phyloP scores from a whole-genome alignment of 2,329 filamentous ascomycete species.

The Microcyclosporella mali region DNA sequence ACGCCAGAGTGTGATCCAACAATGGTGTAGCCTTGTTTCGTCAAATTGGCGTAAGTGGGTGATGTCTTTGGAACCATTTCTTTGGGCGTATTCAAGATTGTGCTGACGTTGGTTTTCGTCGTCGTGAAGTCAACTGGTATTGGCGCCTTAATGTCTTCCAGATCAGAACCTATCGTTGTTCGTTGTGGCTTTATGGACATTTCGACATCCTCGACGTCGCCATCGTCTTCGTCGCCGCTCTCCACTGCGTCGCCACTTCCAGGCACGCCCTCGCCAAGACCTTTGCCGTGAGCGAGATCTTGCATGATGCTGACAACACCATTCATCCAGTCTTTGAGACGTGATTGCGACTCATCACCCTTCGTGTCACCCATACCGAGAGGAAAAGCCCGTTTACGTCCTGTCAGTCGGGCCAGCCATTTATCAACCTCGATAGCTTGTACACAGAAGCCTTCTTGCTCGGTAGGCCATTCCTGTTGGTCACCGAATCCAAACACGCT shows the following conservation, averaged over 20 bases:
- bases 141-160: slow-evolving; percentile 67
- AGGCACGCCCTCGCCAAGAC: slow-evolving; percentile 59
- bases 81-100: slow-evolving; percentile 53
- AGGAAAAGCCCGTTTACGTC: slow-evolving; percentile 77
- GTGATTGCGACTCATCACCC: slow-evolving; percentile 51
- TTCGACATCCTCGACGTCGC: slow-evolving; percentile 37
- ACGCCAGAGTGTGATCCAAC: slow-evolving; percentile 93
- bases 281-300: slow-evolving; percentile 49
- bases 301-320: slow-evolving; percentile 68
- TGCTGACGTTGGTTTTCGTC: slow-evolving; percentile 46
- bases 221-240: slow-evolving; percentile 69
- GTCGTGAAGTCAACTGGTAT: slow-evolving; percentile 85
- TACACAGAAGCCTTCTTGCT: slow-evolving; percentile 85
- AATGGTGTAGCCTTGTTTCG: slow-evolving; percentile 94
- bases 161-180: slow-evolving; percentile 47
- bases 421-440: slow-evolving; percentile 86
- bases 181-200: slow-evolving; percentile 35
- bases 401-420: slow-evolving; percentile 95
- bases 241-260: slow-evolving; percentile 80
- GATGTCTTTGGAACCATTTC: slow-evolving; percentile 93
- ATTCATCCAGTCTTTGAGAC: slow-evolving; percentile 69
- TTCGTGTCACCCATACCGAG: slow-evolving; percentile 84
- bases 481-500: slow-evolving; percentile 94
- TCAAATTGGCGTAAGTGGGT: slow-evolving; percentile 80
- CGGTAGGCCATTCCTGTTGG: slow-evolving; percentile 82